phyloP scores from a whole-genome alignment of 169 alveolate genomes.

The Cryptosporidium sp. region DNA sequence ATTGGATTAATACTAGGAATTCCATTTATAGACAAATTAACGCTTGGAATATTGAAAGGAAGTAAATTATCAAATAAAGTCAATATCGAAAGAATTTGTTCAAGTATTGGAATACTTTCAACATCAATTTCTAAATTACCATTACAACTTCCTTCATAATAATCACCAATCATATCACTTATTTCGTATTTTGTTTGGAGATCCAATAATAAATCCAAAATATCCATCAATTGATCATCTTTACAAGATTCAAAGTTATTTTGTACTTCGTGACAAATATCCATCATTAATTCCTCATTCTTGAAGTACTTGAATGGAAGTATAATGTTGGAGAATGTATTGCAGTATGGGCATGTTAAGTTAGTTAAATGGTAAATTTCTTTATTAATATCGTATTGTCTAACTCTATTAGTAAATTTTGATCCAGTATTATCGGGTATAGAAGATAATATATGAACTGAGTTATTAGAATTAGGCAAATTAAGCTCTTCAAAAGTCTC shows the following conservation, averaged over 20 bases:
- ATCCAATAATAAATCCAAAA: background rate
- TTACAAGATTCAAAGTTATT: background rate
- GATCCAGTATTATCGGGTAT: background rate
- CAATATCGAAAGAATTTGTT: conserved; percentile 28
- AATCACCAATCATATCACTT: background rate
- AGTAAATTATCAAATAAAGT: conserved; percentile 9
- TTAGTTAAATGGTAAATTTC: conserved; percentile 30
- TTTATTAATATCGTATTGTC: background rate
- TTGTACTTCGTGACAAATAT: background rate
- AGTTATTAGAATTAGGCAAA: background rate
- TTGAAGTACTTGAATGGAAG: conserved; percentile 20
- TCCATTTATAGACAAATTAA: background rate
- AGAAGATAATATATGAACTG: conserved; percentile 6
- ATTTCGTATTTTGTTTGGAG: background rate
- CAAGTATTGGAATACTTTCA: conserved; percentile 17
- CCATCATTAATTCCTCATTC: background rate
- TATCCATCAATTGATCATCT: background rate
- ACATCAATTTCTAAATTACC: background rate
- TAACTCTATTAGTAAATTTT: no score
- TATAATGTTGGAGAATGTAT: conserved; percentile 17
- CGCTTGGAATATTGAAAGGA: conserved; percentile 10
- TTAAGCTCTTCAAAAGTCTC: no score
- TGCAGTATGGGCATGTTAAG: conserved; percentile 63
- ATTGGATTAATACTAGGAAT: conserved; percentile 17
- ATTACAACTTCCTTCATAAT: background rate